Evolutionary conservation across 2,329 filamentous ascomycete genomes (phyloP), one percentile per base, ranked within the genome.

Genomic region (Botrytis paeoniae): DNA sequence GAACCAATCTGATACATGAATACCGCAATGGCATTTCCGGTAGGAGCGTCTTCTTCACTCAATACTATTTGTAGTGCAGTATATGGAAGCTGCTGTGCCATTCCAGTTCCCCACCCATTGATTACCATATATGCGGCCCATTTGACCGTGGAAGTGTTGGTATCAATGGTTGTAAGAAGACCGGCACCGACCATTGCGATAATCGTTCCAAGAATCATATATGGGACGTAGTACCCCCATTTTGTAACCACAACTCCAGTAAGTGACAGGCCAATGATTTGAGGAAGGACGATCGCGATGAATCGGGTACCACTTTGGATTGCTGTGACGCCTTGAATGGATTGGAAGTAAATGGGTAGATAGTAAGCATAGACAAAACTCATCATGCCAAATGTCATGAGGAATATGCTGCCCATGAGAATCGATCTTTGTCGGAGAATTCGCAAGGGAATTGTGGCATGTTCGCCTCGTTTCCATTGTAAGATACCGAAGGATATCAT

Each of bases 111-210:
- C 0, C 84, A 64, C 4, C 85, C 86, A 1, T 81, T 76, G 5
- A 87, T 72, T 29, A 87, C 81, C 77, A 87, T 85, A 76, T 85
- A 87, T 22, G 85, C 85, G 60, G 87, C 85, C 84, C 85, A 86
- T 61, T 81, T 80, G 20, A 79, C 83, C 1, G 81, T 80, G 7
- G 81, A 76, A 86, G 85, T 75, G 89, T 78, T 66, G 48, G 80
- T 72, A 7, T 78, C 70, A 45, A 82, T 81, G 18, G 80, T 83
- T 2, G 80, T 32, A 8, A 76, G 43, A 16, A 74, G 62, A 20
- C 59, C 68, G 12, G 59, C 59, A 22, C 71, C 73, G 12, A 72
- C 48, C 18, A 64, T 62, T 9, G 57, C 45, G 20, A 79, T 64
- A 22, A 75, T 75, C 75, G 83, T 84, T 25, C 75, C 77, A n/a